These are phyloP conservation scores for Dactylellina haptotyla DNA, from an alignment of 2,329 filamentous ascomycete species.

Conservation along the genomic window DNA sequence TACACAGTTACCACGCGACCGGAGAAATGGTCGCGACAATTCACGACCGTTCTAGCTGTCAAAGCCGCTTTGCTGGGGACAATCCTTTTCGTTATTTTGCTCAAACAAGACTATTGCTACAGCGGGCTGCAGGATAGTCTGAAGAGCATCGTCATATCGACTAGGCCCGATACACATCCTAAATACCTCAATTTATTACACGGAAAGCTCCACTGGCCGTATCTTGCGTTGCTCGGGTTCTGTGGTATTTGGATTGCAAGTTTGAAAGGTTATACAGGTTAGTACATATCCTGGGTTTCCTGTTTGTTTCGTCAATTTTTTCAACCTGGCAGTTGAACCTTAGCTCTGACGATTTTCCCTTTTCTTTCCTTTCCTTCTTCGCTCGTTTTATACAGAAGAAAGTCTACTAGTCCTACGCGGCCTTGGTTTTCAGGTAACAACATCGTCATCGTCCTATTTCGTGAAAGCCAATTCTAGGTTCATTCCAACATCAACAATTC, in stretches of 20 bases:
- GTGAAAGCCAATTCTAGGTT: slow-evolving; percentile 66
- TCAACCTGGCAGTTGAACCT: slow-evolving; percentile 9
- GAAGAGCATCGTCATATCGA: slow-evolving; percentile 18
- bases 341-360: slow-evolving; percentile 3
- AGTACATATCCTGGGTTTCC: slow-evolving; percentile 16
- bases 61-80: slow-evolving; percentile 63
- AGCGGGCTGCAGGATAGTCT: slow-evolving; percentile 43
- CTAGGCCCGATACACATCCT: slow-evolving; percentile 34
- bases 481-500: slow-evolving; percentile 91
- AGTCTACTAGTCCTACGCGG: slow-evolving; percentile 87
- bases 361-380: slow-evolving; percentile 2
- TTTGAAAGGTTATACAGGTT: slow-evolving; percentile 50
- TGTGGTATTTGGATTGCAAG: slow-evolving; percentile 48
- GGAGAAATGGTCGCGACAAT: slow-evolving; percentile 59
- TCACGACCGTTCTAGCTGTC: slow-evolving; percentile 62
- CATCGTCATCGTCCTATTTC: slow-evolving; percentile 75
- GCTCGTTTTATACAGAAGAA: slow-evolving; percentile 71
- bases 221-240: slow-evolving; percentile 47
- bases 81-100: slow-evolving; percentile 38
- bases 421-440: slow-evolving; percentile 87
- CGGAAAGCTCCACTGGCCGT: slow-evolving; percentile 47
- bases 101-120: slow-evolving; percentile 39
- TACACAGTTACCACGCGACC: slow-evolving; percentile 84
- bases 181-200: slow-evolving; percentile 43
- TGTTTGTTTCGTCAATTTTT: slow-evolving; percentile 8